Conservation (phyloP, 129 eudicot genomes). For the Lactuca saligna region DNA sequence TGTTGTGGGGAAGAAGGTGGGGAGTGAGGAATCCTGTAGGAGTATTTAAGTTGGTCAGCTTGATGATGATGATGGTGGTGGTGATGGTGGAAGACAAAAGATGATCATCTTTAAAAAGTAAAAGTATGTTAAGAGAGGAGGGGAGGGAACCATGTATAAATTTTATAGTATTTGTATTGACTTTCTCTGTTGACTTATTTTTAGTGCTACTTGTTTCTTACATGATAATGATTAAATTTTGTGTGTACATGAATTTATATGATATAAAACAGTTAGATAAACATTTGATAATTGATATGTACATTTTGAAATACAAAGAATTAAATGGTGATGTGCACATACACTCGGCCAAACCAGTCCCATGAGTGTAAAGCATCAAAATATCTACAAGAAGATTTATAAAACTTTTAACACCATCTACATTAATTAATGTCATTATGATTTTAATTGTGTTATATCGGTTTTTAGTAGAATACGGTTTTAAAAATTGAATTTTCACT, state of each 20-base stretch:
- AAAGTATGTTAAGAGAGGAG: background rate
- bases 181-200: background rate
- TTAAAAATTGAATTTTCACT: too few species aligned
- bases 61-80: slow-evolving; percentile 14
- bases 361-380: too few species aligned
- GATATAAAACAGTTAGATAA: background rate
- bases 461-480: too few species aligned
- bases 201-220: background rate
- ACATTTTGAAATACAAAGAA: background rate
- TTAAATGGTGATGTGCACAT: background rate
- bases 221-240: background rate
- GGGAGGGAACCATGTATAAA: slow-evolving; percentile 1
- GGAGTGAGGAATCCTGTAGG: slow-evolving; percentile 16
- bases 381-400: too few species aligned
- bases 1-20: slow-evolving; percentile 16
- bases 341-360: too few species aligned
- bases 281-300: background rate
- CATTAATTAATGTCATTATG: too few species aligned
- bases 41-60: slow-evolving; percentile 15
- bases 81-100: slow-evolving; percentile 15
- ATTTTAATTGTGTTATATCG: too few species aligned
- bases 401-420: too few species aligned
- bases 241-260: background rate
- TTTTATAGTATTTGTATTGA: background rate
- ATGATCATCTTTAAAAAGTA: background rate